Evolutionary conservation across 805 yeast genomes (phyloP), one percentile per base, ranked within the genome.

Genomic region (Metschnikowia anglica): DNA sequence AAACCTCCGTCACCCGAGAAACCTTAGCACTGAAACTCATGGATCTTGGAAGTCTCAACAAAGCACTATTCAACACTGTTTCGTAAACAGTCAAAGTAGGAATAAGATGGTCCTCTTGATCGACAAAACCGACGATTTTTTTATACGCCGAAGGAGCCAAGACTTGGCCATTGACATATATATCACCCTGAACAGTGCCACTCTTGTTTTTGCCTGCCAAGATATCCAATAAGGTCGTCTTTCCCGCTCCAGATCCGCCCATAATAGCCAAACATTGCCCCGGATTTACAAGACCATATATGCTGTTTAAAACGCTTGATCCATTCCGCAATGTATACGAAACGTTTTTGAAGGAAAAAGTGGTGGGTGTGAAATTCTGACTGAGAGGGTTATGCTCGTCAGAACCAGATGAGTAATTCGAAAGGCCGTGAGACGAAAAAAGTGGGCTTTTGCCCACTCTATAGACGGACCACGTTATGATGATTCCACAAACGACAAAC

Each of bases 191-290:
- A 8, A 80, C 74, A 0, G 51, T 48, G 2, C 99, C 99, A 25
- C 81, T 74, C 58, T 91, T 93, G 58, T 81, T 78, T 59, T 91
- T 93, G 35, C 83, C 85, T 0, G 98, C 98, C 43, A 93, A 68
- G 46, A 93, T 89, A 59, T 93, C 99, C 39, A 93, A 68, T 32
- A 93, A 66, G 0, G 99, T 91, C 0, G 99, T 91, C 60, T 93
- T 93, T 39, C 99, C 99, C 11, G 99, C 98, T 37, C 99, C 99
- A 0, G 97, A 90, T 1, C 97, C 97, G 33, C 99, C 99, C 96
- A 93, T 88, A 31, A 93, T 88, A 0, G 99, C 98, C 60, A 89
- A 62, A 48, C 95, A 85, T 60, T 89, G 89, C 28, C 97, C 85
- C 2, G 97, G 96, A 39, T 79, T 79, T 2, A 83, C 96, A 11